Percentiles rank a stretch among this genome's conserved stretches.
Conservation (phyloP, 2,329 filamentous ascomycete genomes). For the Metarhizium anisopliae region DNA sequence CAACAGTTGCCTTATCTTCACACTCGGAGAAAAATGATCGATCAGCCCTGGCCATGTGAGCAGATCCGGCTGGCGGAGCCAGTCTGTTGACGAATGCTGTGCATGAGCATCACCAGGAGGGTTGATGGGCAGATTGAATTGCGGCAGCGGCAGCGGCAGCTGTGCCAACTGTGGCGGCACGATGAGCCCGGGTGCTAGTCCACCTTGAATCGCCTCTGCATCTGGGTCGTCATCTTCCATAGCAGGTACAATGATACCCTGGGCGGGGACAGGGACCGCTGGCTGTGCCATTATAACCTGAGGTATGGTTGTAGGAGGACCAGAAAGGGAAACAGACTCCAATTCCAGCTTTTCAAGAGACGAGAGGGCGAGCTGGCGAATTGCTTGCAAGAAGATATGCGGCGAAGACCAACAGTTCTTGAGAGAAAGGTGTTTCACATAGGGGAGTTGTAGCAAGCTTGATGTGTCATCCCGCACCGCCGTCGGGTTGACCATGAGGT, state of each 20-base stretch:
- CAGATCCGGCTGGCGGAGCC: slow-evolving; percentile 18
- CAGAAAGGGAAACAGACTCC: slow-evolving; percentile 56
- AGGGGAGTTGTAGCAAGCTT: slow-evolving; percentile 41
- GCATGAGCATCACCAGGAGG: not conserved
- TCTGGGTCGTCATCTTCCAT: not conserved
- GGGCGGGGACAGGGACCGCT: not conserved
- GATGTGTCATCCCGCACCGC: slow-evolving; percentile 23
- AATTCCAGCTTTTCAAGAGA: slow-evolving; percentile 46
- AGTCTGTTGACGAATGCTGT: not conserved
- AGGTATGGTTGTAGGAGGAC: slow-evolving; percentile 23
- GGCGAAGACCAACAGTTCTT: slow-evolving; percentile 63
- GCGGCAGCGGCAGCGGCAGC: not conserved
- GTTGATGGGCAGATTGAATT: not conserved
- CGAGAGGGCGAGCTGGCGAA: slow-evolving; percentile 36
- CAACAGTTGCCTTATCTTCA: slow-evolving; percentile 16
- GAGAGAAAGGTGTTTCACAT: slow-evolving; percentile 50
- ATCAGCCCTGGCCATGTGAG: slow-evolving; percentile 34
- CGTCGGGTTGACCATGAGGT: slow-evolving; percentile 19
- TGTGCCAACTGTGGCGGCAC: not conserved
- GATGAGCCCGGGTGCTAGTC: not conserved
- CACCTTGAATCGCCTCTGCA: not conserved
- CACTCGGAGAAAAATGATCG: slow-evolving; percentile 30
- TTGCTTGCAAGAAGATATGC: slow-evolving; percentile 41
- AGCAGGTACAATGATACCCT: not conserved
- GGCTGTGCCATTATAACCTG: slow-evolving; percentile 12